Evolutionary conservation across 2,329 filamentous ascomycete genomes (phyloP), one percentile per base, ranked within the genome.

Genomic region (Apiospora marii): DNA sequence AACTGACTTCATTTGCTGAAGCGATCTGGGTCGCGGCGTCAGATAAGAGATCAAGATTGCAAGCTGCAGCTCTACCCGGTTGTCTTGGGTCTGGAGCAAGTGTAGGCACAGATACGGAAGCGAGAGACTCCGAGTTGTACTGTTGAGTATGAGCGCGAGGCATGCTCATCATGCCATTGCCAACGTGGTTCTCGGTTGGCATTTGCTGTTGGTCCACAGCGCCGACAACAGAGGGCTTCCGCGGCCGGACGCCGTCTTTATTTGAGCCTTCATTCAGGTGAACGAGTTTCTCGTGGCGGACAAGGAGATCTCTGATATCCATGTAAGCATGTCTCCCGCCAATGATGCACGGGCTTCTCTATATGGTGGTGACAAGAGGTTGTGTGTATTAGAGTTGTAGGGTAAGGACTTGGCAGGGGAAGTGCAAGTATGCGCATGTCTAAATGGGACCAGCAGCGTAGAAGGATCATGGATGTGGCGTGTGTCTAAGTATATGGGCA

Each of bases 231-330:
- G 88, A 89, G n/a, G 85, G 80, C 77, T 88, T 90, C 74, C 88
- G 84, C 37, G 84, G 84, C 70, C 87, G 84, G 77, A 78, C 83
- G 74, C 82, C 85, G 77, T 90, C 88, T 76, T 89, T 90, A 80
- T 82, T 87, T 75, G 80, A 80, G 41, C 85, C 86, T 80, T 90
- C 88, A 82, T 89, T 90, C 79, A 90, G 85, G 79, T 91, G 89
- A 77, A 90, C 89, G 76, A 91, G 87, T 82, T 91, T 91, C 82
- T 91, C 88, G 82, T 91, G 89, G 75, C 89, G 86, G 74, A 90
- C 88, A 76, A 91, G 85, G 74, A 91, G 86, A 80, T 91, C 89
- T 76, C 89, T 91, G 83, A 89, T 90, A 82, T 90, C 85, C 88
- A 90, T 90, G 84, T 88, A 87, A 89, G 87, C 82, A 83, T 83